Conservation (phyloP, 2,329 filamentous ascomycete species). For the Epichloe sp. region DNA sequence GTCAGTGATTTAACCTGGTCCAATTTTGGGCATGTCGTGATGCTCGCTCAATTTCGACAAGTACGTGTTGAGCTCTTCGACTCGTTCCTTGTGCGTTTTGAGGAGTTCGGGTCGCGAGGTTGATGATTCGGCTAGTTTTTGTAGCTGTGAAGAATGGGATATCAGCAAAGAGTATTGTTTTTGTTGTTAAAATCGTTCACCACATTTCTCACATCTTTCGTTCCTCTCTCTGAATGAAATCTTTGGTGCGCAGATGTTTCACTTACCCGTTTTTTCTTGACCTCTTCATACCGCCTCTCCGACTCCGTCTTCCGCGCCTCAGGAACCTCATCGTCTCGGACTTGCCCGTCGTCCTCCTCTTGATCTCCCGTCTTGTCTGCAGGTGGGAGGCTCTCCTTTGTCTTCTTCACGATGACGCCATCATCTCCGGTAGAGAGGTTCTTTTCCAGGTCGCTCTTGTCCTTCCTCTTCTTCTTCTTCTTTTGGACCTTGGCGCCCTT, state of each 20-base stretch:
- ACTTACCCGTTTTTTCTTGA: slow-evolving; percentile 60
- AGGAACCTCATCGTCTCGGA: slow-evolving; percentile 17
- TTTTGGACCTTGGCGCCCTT: slow-evolving; percentile 63
- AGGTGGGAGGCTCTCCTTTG: not conserved
- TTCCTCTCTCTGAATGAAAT: too few relatives aligned
- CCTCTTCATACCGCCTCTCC: slow-evolving; percentile 69
- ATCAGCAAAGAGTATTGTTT: too few relatives aligned
- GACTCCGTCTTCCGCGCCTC: slow-evolving; percentile 62
- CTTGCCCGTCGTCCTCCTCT: slow-evolving; percentile 16
- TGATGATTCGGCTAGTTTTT: slow-evolving; percentile 58
- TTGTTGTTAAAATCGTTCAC: too few relatives aligned
- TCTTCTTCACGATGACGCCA: slow-evolving; percentile 1
- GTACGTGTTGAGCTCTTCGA: slow-evolving; percentile 92
- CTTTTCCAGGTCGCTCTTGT: slow-evolving; percentile 33
- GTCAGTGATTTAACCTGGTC: slow-evolving; percentile 35
- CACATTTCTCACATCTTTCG: too few relatives aligned
- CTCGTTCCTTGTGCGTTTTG: slow-evolving; percentile 93
- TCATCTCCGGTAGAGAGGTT: slow-evolving; percentile 24
- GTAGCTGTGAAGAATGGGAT: slow-evolving; percentile 41
- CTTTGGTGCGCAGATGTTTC: not conserved
- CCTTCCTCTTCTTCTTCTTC: slow-evolving; percentile 46
- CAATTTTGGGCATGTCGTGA: slow-evolving; percentile 80
- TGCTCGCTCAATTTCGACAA: slow-evolving; percentile 87
- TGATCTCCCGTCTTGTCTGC: slow-evolving; percentile 15
- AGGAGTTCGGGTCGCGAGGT: slow-evolving; percentile 57